Evolutionary conservation across 129 eudicot species (phyloP).

Genomic region (Chrysanthemum makinoi): DNA sequence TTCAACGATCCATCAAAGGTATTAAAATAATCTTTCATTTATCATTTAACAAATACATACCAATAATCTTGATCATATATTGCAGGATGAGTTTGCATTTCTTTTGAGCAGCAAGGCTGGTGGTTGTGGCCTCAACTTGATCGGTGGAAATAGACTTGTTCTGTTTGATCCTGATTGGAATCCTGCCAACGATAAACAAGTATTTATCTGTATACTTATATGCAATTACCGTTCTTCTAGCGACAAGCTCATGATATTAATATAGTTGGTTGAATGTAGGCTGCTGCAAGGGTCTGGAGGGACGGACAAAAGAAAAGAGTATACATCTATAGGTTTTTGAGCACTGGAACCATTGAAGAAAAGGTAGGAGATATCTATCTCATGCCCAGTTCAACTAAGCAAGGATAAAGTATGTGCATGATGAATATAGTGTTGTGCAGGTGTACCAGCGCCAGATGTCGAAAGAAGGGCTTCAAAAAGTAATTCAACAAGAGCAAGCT

Average conservation of each 20-base stretch:
- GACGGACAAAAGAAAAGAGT: slow-evolving; percentile 99
- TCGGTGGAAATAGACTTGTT: slow-evolving; percentile 95
- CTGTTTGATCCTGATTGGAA: slow-evolving; percentile 99
- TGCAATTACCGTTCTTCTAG: not conserved
- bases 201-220: slow-evolving; percentile 19
- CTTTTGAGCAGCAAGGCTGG: slow-evolving; percentile 99
- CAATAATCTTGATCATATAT: slow-evolving; percentile 14
- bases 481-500: slow-evolving; percentile 86
- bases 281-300: slow-evolving; percentile 99
- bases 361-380: slow-evolving; percentile 48
- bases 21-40: not conserved
- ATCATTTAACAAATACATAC: slow-evolving; percentile 3
- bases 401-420: slow-evolving; percentile 22
- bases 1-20: slow-evolving; percentile 92
- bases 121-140: slow-evolving; percentile 97
- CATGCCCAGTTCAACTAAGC: slow-evolving; percentile 1
- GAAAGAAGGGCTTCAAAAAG: slow-evolving; percentile 97
- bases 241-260: not conserved
- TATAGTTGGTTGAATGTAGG: slow-evolving; percentile 43
- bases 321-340: slow-evolving; percentile 90
- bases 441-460: slow-evolving; percentile 99
- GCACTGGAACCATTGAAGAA: slow-evolving; percentile 98
- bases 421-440: slow-evolving; percentile 38
- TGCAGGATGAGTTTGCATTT: slow-evolving; percentile 98
- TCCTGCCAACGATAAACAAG: slow-evolving; percentile 99